phyloP scores from a whole-genome alignment of 352 stramenopile species.

The Blastocystis sp. region DNA sequence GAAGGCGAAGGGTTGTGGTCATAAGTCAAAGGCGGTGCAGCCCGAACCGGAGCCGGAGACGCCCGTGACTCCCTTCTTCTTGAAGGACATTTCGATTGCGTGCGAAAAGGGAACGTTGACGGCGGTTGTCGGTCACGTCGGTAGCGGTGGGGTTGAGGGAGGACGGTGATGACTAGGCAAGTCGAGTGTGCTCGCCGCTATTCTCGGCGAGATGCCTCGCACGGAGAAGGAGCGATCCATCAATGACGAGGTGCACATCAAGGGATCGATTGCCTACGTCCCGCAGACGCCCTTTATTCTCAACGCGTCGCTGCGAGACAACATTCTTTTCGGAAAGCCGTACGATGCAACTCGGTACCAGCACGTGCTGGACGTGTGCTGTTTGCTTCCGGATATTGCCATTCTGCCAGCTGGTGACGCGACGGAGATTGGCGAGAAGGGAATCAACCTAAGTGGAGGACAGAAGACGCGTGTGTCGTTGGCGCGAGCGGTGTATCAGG shows the following conservation, averaged over 20 bases:
- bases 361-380: constrained; percentile 62
- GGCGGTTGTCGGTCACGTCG: constrained; percentile 70
- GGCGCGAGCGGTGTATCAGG: constrained; percentile 80
- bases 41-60: neutral
- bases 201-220: constrained; percentile 69
- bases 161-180: too few species aligned
- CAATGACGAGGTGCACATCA: constrained; percentile 63
- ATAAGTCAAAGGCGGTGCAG: neutral
- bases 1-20: neutral
- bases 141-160: constrained; percentile 61
- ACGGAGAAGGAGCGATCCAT: constrained; percentile 63
- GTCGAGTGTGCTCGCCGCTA: constrained; percentile 64
- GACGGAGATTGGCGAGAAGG: constrained; percentile 93
- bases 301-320: constrained; percentile 83
- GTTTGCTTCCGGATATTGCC: constrained; percentile 74
- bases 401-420: constrained; percentile 78
- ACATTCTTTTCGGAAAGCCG: constrained; percentile 82
- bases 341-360: constrained; percentile 69
- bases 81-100: constrained; percentile 64
- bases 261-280: constrained; percentile 80
- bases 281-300: constrained; percentile 87
- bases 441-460: constrained; percentile 88
- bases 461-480: constrained; percentile 75
- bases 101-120: constrained; percentile 70
- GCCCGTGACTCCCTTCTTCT: constrained; percentile 25